These are phyloP conservation scores for Xerocomus potaroensis DNA, from an alignment of 768 basidiomycete genomes.

Conservation along the genomic window DNA sequence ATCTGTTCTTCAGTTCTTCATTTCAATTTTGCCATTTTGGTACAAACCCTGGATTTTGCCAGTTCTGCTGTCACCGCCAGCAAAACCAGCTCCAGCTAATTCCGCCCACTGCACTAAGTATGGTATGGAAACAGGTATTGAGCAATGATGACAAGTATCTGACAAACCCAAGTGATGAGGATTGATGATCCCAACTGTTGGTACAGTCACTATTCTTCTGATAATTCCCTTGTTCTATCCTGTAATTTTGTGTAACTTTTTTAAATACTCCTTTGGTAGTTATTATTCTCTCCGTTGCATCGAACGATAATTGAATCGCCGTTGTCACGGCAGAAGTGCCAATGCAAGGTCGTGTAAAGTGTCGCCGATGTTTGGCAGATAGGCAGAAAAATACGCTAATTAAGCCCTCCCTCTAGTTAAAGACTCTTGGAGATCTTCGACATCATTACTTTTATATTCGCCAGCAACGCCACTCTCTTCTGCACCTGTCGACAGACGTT, in stretches of 20 bases:
- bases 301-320: conserved; percentile 5
- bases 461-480: not conserved
- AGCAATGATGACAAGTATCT: conserved; percentile 65
- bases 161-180: conserved; percentile 69
- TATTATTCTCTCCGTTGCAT: conserved; percentile 2
- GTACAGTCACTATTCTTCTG: not conserved
- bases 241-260: conserved; percentile 17
- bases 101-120: conserved; percentile 58
- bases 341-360: no score
- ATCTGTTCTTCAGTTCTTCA: no score
- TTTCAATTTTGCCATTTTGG: no score
- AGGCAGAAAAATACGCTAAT: no score
- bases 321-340: not conserved
- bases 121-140: conserved; percentile 66
- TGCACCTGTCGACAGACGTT: conserved; percentile 4
- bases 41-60: no score
- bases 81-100: no score
- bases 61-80: no score
- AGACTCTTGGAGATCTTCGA: no score
- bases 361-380: no score
- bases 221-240: not conserved
- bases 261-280: conserved; percentile 1
- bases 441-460: not conserved
- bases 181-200: conserved; percentile 33
- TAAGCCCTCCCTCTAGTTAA: no score